Evolutionary conservation across 2,329 filamentous ascomycete species (phyloP).

Genomic region (Penicillium sp.): DNA sequence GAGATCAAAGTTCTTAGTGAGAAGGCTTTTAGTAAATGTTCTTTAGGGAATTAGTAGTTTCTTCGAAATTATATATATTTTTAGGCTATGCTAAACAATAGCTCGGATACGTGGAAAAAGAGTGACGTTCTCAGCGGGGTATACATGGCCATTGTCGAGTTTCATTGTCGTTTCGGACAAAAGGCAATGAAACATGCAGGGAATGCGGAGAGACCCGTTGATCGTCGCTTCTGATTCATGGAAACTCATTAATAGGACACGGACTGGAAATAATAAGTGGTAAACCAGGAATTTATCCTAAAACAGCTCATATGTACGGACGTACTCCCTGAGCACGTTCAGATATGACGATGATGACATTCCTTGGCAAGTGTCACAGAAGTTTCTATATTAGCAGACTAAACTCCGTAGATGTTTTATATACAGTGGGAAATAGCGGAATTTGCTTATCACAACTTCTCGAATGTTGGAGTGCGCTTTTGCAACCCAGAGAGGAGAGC

Average conservation of each 20-base stretch:
- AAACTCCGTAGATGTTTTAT: neutral
- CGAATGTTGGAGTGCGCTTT: conserved; percentile 77
- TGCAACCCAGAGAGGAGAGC: conserved; percentile 74
- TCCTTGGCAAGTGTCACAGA: neutral
- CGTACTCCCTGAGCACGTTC: neutral
- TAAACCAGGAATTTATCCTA: neutral
- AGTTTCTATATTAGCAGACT: neutral
- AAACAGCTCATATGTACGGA: neutral
- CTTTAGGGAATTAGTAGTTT: no score
- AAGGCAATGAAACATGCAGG: conserved; percentile 3
- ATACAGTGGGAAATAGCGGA: neutral
- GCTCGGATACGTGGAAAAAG: conserved; percentile 19
- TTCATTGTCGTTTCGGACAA: conserved; percentile 11
- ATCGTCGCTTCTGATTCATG: conserved; percentile 20
- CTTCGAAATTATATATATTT: neutral
- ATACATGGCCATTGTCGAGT: neutral
- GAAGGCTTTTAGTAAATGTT: neutral
- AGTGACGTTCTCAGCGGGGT: conserved; percentile 4
- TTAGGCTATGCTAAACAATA: neutral
- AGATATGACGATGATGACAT: neutral
- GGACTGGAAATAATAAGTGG: neutral
- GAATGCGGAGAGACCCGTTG: conserved; percentile 7
- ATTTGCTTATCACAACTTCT: conserved; percentile 63
- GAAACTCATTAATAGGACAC: conserved; percentile 5
- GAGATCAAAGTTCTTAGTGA: neutral